Conservation (phyloP, 2,329 filamentous ascomycete species). For the Fusarium abutilonis region DNA sequence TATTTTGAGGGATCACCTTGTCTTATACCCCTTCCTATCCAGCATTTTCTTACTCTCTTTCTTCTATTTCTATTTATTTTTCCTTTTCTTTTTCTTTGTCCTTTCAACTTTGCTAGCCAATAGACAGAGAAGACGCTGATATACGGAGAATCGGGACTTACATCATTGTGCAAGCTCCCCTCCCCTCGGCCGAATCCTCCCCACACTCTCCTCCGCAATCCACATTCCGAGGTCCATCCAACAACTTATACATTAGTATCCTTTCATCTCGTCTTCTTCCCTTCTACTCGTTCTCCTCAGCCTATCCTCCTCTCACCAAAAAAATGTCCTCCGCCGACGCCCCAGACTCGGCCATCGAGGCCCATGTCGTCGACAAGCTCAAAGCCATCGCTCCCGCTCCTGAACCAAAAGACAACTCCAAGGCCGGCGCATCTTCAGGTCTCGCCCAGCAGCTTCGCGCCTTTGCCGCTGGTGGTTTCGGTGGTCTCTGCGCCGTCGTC, state of each 20-base stretch:
- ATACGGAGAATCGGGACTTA: slow-evolving; percentile 10
- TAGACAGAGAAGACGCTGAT: background rate
- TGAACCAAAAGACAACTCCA: slow-evolving; percentile 55
- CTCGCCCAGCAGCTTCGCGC: slow-evolving; percentile 73
- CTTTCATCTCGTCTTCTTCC: slow-evolving; percentile 5
- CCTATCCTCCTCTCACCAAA: slow-evolving; percentile 13
- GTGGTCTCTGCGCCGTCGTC: slow-evolving; percentile 91
- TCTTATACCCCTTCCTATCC: background rate
- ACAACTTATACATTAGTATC: slow-evolving; percentile 13
- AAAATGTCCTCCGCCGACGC: slow-evolving; percentile 44
- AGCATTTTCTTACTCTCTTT: background rate
- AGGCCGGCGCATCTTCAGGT: slow-evolving; percentile 51
- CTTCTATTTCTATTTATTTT: too few relatives aligned
- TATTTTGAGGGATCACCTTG: background rate
- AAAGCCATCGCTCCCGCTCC: slow-evolving; percentile 58
- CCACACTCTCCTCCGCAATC: slow-evolving; percentile 41
- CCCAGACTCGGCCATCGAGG: slow-evolving; percentile 41
- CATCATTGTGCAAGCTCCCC: slow-evolving; percentile 17
- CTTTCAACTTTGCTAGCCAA: background rate
- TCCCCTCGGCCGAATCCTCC: slow-evolving; percentile 43
- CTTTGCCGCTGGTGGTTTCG: slow-evolving; percentile 88
- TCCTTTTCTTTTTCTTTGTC: background rate
- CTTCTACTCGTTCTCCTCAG: background rate
- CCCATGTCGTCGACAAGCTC: slow-evolving; percentile 55
- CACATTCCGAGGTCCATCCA: slow-evolving; percentile 27